Evolutionary conservation across 2,329 filamentous ascomycete genomes (phyloP).

Genomic region (Pezicula neosporulosa): DNA sequence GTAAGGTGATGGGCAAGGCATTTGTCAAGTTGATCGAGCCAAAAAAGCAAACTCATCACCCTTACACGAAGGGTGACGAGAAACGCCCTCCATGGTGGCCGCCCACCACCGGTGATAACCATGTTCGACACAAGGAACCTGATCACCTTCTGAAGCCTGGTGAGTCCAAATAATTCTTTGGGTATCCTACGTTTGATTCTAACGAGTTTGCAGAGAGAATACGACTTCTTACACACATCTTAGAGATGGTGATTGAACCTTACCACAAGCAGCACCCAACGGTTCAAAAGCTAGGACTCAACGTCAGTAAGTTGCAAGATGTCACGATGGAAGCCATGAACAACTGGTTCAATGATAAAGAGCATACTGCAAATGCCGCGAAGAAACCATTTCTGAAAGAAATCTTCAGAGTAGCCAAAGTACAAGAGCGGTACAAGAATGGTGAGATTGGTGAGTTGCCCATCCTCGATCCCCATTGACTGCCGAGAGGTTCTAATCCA

Average conservation of each 20-base stretch:
- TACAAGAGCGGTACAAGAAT: slow-evolving; percentile 52
- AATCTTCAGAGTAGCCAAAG: slow-evolving; percentile 57
- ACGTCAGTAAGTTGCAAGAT: slow-evolving; percentile 52
- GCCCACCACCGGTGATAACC: slow-evolving; percentile 46
- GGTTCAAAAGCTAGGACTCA: slow-evolving; percentile 45
- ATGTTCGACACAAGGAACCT: slow-evolving; percentile 67
- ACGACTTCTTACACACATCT: slow-evolving; percentile 54
- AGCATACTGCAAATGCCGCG: slow-evolving; percentile 46
- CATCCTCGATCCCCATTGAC: background rate
- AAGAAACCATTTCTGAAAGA: slow-evolving; percentile 56
- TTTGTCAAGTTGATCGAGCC: slow-evolving; percentile 75
- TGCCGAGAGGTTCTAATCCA: background rate
- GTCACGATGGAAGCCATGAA: slow-evolving; percentile 55
- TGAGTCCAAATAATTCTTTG: slow-evolving; percentile 29
- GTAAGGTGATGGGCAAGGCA: slow-evolving; percentile 70
- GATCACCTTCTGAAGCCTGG: slow-evolving; percentile 69
- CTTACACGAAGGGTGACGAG: slow-evolving; percentile 63
- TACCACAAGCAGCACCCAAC: slow-evolving; percentile 35
- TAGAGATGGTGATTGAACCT: slow-evolving; percentile 45
- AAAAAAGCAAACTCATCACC: slow-evolving; percentile 72
- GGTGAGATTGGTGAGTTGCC: slow-evolving; percentile 51
- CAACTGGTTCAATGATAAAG: slow-evolving; percentile 54
- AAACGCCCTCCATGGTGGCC: slow-evolving; percentile 68
- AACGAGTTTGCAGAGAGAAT: slow-evolving; percentile 47
- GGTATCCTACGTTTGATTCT: background rate